Conservation (phyloP, 73 alveolate genomes). For the Paramecium tetraurelia region DNA sequence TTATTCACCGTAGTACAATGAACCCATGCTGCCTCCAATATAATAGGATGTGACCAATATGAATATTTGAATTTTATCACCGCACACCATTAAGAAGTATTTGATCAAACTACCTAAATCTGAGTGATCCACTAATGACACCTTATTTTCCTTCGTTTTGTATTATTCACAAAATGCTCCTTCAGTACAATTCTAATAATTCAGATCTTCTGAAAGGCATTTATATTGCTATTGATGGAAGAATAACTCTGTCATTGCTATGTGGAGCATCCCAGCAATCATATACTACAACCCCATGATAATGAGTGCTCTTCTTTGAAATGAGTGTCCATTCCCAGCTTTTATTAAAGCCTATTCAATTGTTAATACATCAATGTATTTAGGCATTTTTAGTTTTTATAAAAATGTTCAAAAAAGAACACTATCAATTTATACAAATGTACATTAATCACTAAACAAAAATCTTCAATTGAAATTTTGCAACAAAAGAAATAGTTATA, state of each 20-base stretch:
- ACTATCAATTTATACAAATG: background rate
- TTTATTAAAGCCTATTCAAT: conserved; percentile 26
- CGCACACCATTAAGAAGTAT: background rate
- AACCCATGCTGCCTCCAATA: conserved; percentile 27
- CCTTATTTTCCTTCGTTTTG: background rate
- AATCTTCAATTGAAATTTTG: background rate
- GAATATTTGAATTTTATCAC: background rate
- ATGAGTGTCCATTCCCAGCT: conserved; percentile 24
- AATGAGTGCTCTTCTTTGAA: background rate
- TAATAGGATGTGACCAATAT: conserved; percentile 4
- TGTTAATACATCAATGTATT: background rate
- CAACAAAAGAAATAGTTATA: background rate
- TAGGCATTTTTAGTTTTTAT: background rate
- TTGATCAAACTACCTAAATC: background rate
- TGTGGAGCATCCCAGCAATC: background rate
- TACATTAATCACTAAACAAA: background rate
- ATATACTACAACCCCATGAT: conserved; percentile 5
- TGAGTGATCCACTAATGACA: background rate
- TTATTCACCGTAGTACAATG: background rate
- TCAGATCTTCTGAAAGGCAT: background rate
- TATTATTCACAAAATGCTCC: background rate
- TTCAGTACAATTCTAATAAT: background rate
- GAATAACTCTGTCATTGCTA: background rate
- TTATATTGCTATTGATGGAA: background rate
- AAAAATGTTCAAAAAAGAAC: background rate